Conservation (phyloP, 2,329 filamentous ascomycete species). For the Helicocarpus griseus region DNA sequence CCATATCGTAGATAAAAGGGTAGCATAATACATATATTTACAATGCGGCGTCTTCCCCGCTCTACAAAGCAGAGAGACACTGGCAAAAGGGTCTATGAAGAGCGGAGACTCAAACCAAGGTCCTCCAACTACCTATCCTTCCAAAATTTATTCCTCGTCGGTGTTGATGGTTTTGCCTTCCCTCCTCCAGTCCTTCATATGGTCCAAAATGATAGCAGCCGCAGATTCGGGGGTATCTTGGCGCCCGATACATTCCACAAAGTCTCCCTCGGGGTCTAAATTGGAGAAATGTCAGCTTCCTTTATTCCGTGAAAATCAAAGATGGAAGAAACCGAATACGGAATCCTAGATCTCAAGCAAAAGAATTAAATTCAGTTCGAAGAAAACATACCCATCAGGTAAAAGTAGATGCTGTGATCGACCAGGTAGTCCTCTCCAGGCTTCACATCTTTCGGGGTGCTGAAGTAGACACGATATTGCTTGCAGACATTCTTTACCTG, state of each 20-base stretch:
- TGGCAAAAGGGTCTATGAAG: neutral
- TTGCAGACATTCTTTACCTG: constrained; percentile 93
- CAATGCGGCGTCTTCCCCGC: neutral
- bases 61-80: neutral
- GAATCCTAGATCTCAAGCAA: neutral
- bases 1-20: neutral
- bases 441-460: constrained; percentile 77
- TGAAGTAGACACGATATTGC: constrained; percentile 94
- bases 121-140: neutral
- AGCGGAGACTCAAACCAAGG: neutral
- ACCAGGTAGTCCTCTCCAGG: constrained; percentile 94
- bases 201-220: constrained; percentile 71
- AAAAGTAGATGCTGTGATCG: constrained; percentile 99
- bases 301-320: neutral
- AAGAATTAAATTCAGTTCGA: neutral
- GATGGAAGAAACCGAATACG: neutral
- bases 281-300: neutral
- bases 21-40: neutral
- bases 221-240: constrained; percentile 87
- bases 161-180: constrained; percentile 43
- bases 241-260: constrained; percentile 90
- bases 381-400: constrained; percentile 66
- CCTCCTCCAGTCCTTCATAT: constrained; percentile 69
- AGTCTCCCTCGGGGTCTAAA: constrained; percentile 85
- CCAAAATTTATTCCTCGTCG: constrained; percentile 5